Evolutionary conservation across 371 early-diverging fungal species (phyloP), one percentile per base, ranked within the genome.

Genomic region (Circinella umbellata): DNA sequence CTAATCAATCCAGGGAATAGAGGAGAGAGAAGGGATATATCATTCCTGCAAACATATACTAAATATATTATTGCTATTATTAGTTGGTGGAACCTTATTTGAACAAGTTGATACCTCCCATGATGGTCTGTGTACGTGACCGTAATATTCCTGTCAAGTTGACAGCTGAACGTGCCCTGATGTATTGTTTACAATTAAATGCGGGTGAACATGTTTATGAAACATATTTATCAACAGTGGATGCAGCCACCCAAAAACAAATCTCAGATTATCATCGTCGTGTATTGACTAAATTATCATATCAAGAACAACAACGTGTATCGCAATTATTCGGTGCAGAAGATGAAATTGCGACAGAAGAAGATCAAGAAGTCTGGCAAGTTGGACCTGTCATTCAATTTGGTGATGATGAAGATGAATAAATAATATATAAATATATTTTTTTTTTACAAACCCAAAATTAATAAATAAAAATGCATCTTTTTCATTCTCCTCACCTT

Each of bases 101-200:
- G 64, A 69, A 71, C 34, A 57, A 74, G 14, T 66, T 93, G n/a
- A 87, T 94, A 11, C 86, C 90, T 2, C 80, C 87, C 4, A 80
- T 90, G 57, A 90, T 94, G 91, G 67, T 75, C 6, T 88, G 85
- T 72, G 94, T 93, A 10, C 89, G 92, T 14, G 93, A 93, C 70
- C 87, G 95, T 60, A 88, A 84, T 60, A 88, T 92, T 38, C 91
- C 94, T 1, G 86, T 96, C 70, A 96, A 95, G 77, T 76, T 94
- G 53, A 92, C 95, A 4, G 91, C 92, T 0, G 96, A 96, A 77
- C 84, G 93, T 7, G 87, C 93, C 4, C 73, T 95, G 70, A 64
- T 95, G 49, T 88, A 92, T 65, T 68, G 86, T 17, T 73, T 96
- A 53, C 84, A 90, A 37, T 64, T 91, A 68, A 83, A 85, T 63